A percentile compares a stretch with the other conserved stretches of the same genome.
Evolutionary conservation across 1,284 basidiomycete species (phyloP).

Genomic region (Laetiporus sulphureus): DNA sequence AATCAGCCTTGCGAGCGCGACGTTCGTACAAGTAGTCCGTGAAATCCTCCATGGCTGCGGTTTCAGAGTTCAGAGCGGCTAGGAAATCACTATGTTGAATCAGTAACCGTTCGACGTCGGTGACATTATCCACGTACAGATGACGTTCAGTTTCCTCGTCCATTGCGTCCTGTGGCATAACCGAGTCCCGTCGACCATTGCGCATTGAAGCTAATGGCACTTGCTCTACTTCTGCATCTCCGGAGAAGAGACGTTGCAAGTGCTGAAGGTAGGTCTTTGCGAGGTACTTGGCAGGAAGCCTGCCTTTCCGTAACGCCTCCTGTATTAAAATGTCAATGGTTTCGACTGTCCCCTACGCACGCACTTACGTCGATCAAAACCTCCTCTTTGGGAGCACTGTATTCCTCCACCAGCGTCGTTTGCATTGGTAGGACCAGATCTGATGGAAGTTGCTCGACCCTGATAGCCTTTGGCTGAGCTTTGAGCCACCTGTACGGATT

Average conservation of each 20-base stretch:
- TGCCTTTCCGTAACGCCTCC: conserved; percentile 10
- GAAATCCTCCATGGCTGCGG: conserved; percentile 40
- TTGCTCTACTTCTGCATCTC: conserved; percentile 48
- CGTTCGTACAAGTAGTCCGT: conserved; percentile 66
- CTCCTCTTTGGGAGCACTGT: conserved; percentile 34
- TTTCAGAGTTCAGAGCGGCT: conserved; percentile 51
- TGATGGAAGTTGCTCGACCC: conserved; percentile 64
- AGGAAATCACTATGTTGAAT: conserved; percentile 66
- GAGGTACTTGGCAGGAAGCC: conserved; percentile 40
- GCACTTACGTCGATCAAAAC: conserved; percentile 12
- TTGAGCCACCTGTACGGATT: conserved; percentile 88
- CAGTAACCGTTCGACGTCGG: too few relatives aligned
- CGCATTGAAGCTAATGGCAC: conserved; percentile 57
- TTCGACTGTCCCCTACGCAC: too few relatives aligned
- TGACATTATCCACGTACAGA: conserved; percentile 41
- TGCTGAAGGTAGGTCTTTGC: conserved; percentile 53
- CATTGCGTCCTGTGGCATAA: conserved; percentile 31
- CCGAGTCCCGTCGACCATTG: conserved; percentile 38
- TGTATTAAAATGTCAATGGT: too few relatives aligned
- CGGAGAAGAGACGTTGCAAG: conserved; percentile 62
- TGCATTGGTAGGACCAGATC: conserved; percentile 73
- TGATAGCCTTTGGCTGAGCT: conserved; percentile 68
- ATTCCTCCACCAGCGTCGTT: conserved; percentile 65
- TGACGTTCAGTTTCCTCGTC: conserved; percentile 67
- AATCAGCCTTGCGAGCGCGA: conserved; percentile 79